Conservation (phyloP, 257 asterid genomes). For the Solanum neorickii region DNA sequence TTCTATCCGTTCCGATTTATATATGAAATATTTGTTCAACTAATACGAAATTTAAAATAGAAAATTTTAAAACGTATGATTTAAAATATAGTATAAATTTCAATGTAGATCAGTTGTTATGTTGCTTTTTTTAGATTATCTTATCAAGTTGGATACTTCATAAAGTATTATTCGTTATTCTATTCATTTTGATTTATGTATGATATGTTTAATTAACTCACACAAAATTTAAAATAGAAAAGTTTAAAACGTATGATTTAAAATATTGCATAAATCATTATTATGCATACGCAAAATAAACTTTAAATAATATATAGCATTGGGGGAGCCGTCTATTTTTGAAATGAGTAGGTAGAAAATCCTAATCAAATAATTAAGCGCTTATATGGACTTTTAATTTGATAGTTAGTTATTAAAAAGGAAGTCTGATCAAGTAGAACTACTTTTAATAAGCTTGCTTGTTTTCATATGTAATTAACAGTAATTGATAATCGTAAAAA, state of each 20-base stretch:
- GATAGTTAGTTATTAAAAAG: background rate
- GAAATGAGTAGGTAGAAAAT: background rate
- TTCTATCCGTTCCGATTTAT: no score
- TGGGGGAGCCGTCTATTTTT: background rate
- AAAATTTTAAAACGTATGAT: no score
- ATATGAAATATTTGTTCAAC: no score
- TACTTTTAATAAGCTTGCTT: background rate
- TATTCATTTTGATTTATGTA: background rate
- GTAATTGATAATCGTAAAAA: background rate
- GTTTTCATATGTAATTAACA: background rate
- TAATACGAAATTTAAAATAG: no score
- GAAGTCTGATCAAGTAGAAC: background rate
- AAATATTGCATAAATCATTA: background rate
- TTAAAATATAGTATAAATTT: no score
- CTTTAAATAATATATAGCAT: background rate
- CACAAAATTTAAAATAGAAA: rapidly evolving
- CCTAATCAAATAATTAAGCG: background rate
- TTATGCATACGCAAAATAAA: background rate
- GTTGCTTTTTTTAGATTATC: no score
- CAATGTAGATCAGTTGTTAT: no score
- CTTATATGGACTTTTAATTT: background rate
- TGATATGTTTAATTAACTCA: background rate
- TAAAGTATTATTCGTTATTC: no score
- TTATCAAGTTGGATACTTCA: no score
- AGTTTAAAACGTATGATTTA: background rate